Evolutionary conservation across 148 eudicot genomes (phyloP).

Genomic region (Nepenthes gracilis): DNA sequence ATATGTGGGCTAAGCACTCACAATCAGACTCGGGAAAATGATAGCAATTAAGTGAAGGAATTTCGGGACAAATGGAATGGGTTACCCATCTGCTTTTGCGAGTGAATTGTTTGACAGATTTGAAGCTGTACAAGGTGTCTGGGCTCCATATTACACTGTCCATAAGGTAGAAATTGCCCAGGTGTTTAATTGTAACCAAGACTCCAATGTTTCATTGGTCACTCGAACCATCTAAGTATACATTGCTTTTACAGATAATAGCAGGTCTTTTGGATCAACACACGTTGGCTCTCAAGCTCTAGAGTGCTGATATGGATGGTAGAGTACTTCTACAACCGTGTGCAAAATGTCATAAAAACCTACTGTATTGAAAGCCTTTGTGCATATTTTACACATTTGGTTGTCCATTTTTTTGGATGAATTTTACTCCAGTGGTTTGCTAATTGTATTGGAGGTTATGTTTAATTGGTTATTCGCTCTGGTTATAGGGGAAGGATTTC

Average conservation of each 20-base stretch:
- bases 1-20: constrained; percentile 96
- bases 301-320: constrained; percentile 50
- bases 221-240: neutral
- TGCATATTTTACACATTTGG: too few species aligned
- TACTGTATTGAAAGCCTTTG: constrained; percentile 44
- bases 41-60: constrained; percentile 39
- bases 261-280: constrained; percentile 70
- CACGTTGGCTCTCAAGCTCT: constrained; percentile 25
- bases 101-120: constrained; percentile 57
- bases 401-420: too few species aligned
- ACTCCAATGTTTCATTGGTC: too few species aligned
- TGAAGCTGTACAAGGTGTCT: constrained; percentile 58
- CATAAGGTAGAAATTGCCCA: constrained; percentile 52
- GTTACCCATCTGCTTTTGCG: constrained; percentile 93
- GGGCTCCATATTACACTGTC: constrained; percentile 99
- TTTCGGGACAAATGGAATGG: constrained; percentile 70
- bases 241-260: constrained; percentile 33
- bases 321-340: constrained; percentile 58
- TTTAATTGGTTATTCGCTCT: too few species aligned
- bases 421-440: too few species aligned
- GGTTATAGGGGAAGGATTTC: too few species aligned
- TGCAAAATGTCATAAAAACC: constrained; percentile 38
- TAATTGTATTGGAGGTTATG: too few species aligned
- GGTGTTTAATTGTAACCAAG: too few species aligned
- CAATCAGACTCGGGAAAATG: constrained; percentile 60